phyloP scores from a whole-genome alignment of 306 rosid genomes.

The Vigna radiata region DNA sequence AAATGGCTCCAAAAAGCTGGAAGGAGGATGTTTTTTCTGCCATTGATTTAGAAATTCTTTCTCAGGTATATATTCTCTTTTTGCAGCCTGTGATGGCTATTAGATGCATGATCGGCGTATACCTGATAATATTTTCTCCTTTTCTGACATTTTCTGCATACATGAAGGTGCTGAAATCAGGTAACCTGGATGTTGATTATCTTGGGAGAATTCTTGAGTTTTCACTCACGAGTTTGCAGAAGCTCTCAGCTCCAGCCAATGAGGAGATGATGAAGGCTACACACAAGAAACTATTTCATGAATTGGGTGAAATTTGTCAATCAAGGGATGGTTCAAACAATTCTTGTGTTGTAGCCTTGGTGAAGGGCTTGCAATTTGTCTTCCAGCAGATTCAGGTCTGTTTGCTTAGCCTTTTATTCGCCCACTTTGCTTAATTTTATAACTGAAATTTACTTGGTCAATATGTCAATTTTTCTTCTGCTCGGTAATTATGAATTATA shows the following conservation, averaged over 20 bases:
- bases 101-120: slow-evolving; percentile 21
- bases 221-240: slow-evolving; percentile 78
- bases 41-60: slow-evolving; percentile 75
- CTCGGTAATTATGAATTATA: background rate
- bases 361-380: slow-evolving; percentile 87
- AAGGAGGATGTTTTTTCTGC: slow-evolving; percentile 73
- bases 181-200: slow-evolving; percentile 78
- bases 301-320: slow-evolving; percentile 71
- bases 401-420: slow-evolving; percentile 38
- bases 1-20: slow-evolving; percentile 89
- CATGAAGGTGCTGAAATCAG: slow-evolving; percentile 78
- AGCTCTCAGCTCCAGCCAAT: slow-evolving; percentile 79
- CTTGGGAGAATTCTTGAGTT: slow-evolving; percentile 86
- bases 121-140: slow-evolving; percentile 9
- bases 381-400: slow-evolving; percentile 90
- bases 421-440: slow-evolving; percentile 5
- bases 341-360: slow-evolving; percentile 74
- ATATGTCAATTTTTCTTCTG: background rate
- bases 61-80: slow-evolving; percentile 64
- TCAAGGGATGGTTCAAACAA: slow-evolving; percentile 56
- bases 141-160: slow-evolving; percentile 37
- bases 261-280: slow-evolving; percentile 70
- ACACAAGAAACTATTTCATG: slow-evolving; percentile 63
- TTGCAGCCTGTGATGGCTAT: slow-evolving; percentile 33
- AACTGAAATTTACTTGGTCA: slow-evolving; percentile 5